Base-by-base conservation (phyloP, 2,329 filamentous ascomycete species). In the Pestalotiopsis fici region DNA sequence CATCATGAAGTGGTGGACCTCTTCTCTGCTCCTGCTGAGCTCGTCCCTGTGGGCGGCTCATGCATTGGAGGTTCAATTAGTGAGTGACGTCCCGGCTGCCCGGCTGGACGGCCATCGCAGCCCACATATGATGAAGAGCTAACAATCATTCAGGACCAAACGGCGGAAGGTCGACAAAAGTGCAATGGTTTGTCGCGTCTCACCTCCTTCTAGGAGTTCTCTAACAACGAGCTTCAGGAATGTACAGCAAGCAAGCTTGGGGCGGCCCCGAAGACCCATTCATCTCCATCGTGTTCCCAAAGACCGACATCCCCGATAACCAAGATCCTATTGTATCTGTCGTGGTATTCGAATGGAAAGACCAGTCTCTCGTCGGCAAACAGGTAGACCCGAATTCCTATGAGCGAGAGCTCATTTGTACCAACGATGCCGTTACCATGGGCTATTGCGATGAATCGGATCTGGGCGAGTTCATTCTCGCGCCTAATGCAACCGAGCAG, bases 311-410 rank as follows among this genome's bases (percentile, higher is more conserved):
- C 74, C 82, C 87, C 67, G 86, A 87, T 37, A 85, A 90, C 66
- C 83, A 86, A 59, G 92, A 97, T 77, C 91, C 93, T 4, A 84
- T 93, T 56, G 91, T 94, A 71, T 97, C 94, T 78, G 81, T 98
- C 73, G 86, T 97, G 64, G 91, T 99, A 70, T 99, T 97, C 79
- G 95, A 99, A 81, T 99, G 95, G 93, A 90, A 87, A 72, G 96
- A 99, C 77, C 90, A 92, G 77, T 82, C 88, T 27, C 85, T 95
- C 66, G 90, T 99, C 71, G 95, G 95, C 56, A 86, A 92, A 67
- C 86, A 86, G 43, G 83, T 84, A 31, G 80, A 83, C 57, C 64
- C 59, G 57, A 60, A 60, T 31, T 23, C 59, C 15, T 66, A 74
- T 74, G 62, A 89, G 83, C 87, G 87, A 76, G 83, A 89, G 74